phyloP scores from a whole-genome alignment of 2,329 filamentous ascomycete genomes.

The Calonectria hongkongensis region DNA sequence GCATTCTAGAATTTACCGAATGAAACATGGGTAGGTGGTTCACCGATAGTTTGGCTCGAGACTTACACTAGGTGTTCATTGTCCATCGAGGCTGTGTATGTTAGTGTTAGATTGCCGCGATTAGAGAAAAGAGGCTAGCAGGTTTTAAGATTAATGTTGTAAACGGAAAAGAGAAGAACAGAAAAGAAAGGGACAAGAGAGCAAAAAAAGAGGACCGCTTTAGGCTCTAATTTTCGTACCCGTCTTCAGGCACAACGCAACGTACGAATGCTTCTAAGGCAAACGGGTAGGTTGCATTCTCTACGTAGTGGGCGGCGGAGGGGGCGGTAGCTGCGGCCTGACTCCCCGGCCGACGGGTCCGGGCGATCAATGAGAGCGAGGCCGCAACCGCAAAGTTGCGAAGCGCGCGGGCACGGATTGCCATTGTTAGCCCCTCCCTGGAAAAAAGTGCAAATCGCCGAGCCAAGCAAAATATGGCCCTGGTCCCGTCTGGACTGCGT shows the following conservation, averaged over 20 bases:
- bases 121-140: not conserved
- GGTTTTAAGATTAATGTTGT: not conserved
- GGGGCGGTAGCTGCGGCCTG: conserved; percentile 25
- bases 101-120: not conserved
- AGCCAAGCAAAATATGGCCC: conserved; percentile 22
- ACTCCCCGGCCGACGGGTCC: conserved; percentile 38
- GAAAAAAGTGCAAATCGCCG: conserved; percentile 16
- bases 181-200: not conserved
- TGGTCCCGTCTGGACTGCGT: conserved; percentile 35
- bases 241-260: conserved; percentile 25
- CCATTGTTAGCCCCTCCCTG: not conserved
- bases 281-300: conserved; percentile 10
- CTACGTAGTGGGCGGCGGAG: conserved; percentile 37
- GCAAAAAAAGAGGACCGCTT: not conserved
- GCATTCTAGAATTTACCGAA: conserved; percentile 22
- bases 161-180: not conserved
- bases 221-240: conserved; percentile 22
- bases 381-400: not conserved
- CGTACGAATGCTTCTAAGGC: conserved; percentile 26
- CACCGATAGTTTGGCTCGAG: not conserved
- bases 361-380: conserved; percentile 29
- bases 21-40: not conserved
- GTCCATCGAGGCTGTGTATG: not conserved
- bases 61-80: not conserved
- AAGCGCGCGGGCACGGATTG: not conserved